A percentile compares a stretch with the other conserved stretches of the same genome.
These are phyloP conservation scores for Ustilago tritici DNA, from an alignment of 1,284 basidiomycete species.

Conservation along the genomic window DNA sequence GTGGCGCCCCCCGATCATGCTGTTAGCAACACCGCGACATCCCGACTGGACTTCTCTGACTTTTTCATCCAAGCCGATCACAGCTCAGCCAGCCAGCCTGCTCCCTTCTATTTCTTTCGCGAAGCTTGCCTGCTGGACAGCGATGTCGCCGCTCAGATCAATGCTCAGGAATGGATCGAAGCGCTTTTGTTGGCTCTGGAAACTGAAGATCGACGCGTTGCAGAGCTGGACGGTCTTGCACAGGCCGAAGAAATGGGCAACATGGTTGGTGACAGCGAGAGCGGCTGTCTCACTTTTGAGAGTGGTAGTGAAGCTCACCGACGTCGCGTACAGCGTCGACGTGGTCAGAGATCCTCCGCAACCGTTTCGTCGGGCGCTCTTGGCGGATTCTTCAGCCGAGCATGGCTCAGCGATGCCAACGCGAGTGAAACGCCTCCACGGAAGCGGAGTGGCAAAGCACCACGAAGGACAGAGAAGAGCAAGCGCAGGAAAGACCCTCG, in stretches of 20 bases:
- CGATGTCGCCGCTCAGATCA: slow-evolving; percentile 29
- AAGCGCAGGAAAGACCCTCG: slow-evolving; percentile 34
- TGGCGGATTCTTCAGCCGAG: slow-evolving; percentile 27
- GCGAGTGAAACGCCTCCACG: slow-evolving; percentile 11
- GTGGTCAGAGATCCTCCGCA: slow-evolving; percentile 6
- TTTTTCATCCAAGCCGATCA: slow-evolving; percentile 31
- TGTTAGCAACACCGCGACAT: background rate
- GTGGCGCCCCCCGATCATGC: slow-evolving; percentile 29
- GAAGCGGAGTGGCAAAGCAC: slow-evolving; percentile 26
- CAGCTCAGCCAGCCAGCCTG: slow-evolving; percentile 26
- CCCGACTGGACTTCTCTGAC: slow-evolving; percentile 27
- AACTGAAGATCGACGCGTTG: slow-evolving; percentile 21
- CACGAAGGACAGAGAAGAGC: slow-evolving; percentile 19
- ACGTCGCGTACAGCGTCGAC: slow-evolving; percentile 20
- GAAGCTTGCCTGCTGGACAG: slow-evolving; percentile 43
- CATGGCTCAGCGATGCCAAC: slow-evolving; percentile 19
- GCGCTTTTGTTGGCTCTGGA: slow-evolving; percentile 34
- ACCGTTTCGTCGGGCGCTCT: slow-evolving; percentile 9
- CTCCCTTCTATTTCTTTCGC: slow-evolving; percentile 42
- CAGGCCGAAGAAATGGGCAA: slow-evolving; percentile 54
- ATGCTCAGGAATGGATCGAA: slow-evolving; percentile 39
- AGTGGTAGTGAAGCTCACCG: slow-evolving; percentile 44
- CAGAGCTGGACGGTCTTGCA: slow-evolving; percentile 34
- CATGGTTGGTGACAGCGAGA: slow-evolving; percentile 43
- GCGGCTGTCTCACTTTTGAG: slow-evolving; percentile 46